phyloP scores from a whole-genome alignment of 148 eudicot genomes.

The Rhododendron ovatum region DNA sequence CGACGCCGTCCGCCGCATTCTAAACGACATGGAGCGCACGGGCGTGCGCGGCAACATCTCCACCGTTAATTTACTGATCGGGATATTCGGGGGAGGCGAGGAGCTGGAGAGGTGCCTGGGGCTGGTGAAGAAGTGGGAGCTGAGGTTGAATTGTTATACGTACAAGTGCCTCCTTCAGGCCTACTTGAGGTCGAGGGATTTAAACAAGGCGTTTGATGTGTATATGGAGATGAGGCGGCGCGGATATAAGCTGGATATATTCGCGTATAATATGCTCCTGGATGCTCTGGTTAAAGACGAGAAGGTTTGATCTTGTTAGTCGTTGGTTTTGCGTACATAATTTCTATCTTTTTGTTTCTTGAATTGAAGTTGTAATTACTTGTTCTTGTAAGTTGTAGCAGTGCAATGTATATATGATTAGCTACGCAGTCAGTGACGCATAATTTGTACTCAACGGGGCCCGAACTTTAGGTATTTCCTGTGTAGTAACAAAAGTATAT shows the following conservation, averaged over 20 bases:
- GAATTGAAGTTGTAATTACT: background rate
- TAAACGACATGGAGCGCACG: constrained; percentile 52
- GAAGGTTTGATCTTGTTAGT: constrained; percentile 38
- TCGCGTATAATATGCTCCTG: constrained; percentile 78
- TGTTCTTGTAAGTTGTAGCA: background rate
- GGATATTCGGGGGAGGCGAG: constrained; percentile 30
- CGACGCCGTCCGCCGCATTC: constrained; percentile 21
- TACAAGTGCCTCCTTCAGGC: constrained; percentile 83
- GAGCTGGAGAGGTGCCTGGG: constrained; percentile 60
- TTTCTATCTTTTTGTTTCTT: background rate
- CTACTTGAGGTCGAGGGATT: constrained; percentile 48
- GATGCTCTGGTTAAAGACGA: constrained; percentile 68
- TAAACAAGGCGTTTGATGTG: constrained; percentile 45
- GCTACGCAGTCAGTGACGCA: background rate
- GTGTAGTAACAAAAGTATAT: background rate
- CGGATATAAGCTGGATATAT: constrained; percentile 55
- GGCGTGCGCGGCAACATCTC: constrained; percentile 64
- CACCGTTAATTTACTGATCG: constrained; percentile 77
- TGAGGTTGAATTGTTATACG: constrained; percentile 66
- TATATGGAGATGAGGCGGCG: constrained; percentile 55
- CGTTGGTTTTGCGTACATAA: background rate
- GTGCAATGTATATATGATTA: background rate
- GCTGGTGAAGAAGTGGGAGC: constrained; percentile 68
- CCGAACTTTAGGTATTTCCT: background rate
- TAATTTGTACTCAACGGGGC: background rate